phyloP scores from a whole-genome alignment of 2,329 filamentous ascomycete species.

The Beauveria varroae region DNA sequence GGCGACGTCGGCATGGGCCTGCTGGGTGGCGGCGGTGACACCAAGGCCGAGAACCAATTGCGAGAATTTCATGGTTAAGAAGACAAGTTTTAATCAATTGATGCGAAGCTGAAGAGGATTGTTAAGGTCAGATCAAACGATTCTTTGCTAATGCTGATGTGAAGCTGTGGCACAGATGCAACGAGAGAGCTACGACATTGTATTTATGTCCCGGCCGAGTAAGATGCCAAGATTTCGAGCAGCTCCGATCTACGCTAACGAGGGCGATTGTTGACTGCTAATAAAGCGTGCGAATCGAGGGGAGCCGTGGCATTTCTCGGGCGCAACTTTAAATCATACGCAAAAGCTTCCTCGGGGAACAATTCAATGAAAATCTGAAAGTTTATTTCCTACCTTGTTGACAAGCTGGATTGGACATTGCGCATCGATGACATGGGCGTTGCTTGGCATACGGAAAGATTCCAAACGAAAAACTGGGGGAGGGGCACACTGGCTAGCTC shows the following conservation, averaged over 20 bases:
- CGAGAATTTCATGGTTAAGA: neutral
- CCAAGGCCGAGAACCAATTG: neutral
- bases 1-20: slow-evolving; percentile 16
- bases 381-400: neutral
- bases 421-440: too few species aligned
- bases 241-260: slow-evolving; percentile 1
- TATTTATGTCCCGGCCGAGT: too few species aligned
- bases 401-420: neutral
- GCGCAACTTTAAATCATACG: too few species aligned
- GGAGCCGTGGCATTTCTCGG: neutral
- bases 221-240: neutral
- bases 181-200: neutral
- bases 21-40: neutral
- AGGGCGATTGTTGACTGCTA: neutral
- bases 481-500: too few species aligned
- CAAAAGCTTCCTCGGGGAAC: too few species aligned
- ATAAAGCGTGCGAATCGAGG: neutral
- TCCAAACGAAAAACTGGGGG: too few species aligned
- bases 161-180: neutral
- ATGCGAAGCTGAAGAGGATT: neutral
- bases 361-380: neutral
- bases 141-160: neutral
- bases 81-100: neutral
- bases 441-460: too few species aligned
- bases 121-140: too few species aligned